phyloP scores from a whole-genome alignment of 345 rosid species.

The Corymbia maculata region DNA sequence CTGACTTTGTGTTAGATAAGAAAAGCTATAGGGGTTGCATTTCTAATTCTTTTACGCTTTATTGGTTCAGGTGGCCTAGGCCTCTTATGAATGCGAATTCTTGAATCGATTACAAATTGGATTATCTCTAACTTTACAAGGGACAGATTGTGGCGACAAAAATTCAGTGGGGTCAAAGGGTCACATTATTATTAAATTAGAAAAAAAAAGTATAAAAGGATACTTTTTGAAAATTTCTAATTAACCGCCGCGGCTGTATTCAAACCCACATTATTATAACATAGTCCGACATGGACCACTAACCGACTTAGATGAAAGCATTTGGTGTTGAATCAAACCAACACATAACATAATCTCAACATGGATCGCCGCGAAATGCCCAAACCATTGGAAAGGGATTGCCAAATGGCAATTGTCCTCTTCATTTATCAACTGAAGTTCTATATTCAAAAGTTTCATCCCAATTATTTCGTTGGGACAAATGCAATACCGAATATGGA shows the following conservation, averaged over 20 bases:
- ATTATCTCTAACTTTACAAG: background rate
- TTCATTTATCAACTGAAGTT: background rate
- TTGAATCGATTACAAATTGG: background rate
- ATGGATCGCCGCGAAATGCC: background rate
- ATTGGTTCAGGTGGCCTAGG: background rate
- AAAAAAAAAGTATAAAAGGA: background rate
- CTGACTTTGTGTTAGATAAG: background rate
- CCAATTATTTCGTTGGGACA: background rate
- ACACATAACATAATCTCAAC: background rate
- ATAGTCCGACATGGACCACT: background rate
- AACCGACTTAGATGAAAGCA: fast-evolving
- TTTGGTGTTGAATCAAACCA: fast-evolving
- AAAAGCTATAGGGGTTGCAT: background rate
- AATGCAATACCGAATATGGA: background rate
- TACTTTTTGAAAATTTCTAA: background rate
- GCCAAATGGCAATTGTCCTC: background rate
- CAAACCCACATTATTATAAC: background rate
- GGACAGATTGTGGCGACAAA: background rate
- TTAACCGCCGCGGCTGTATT: background rate
- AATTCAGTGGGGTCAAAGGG: background rate
- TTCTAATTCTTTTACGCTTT: background rate
- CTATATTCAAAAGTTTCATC: background rate
- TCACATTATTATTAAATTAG: background rate
- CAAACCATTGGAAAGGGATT: background rate
- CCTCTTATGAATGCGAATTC: background rate